Base-by-base conservation (phyloP, 1,284 basidiomycete genomes). In the Chalciporus sp. region DNA sequence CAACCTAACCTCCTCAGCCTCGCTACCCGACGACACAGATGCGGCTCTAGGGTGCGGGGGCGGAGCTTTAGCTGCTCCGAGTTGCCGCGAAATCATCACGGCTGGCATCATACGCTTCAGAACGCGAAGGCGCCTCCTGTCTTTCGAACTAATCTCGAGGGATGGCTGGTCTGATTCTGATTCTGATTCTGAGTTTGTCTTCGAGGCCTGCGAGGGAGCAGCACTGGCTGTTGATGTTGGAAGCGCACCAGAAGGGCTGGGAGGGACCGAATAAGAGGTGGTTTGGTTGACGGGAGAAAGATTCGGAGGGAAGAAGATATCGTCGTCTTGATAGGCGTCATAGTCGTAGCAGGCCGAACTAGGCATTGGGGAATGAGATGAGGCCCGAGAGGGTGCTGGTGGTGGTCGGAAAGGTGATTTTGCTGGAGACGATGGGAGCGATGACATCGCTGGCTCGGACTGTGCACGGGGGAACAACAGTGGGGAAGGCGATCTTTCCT, bases 101-200 rank as follows among this genome's bases (percentile, higher is more conserved):
- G 61, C 63, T 11, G 82, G 81, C 64, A 76, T 69, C 76, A 83
- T 75, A 37, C 67, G 74, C 23, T 52, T 63, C 35, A 83, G 65
- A 16, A 60, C 72, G 23, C 71, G 73, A 37, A 69, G 50, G 37
- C 61, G 62, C 58, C 69, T 74, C 47, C 58, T 66, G 39, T 72
- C 72, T 61, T 61, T 69, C 26, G 59, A 55, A 43, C 7, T 63
- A 54, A 73, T 56, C 54, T 57, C 46, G n/a, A 42, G 42, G 12
- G 58, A 53, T 2, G 50, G 17, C 9, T 52, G 47, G 33, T 56
- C 51, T 20, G 61, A 48, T 9, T 40, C 45, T 19, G 61, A 48
- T 9, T 40, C 45, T 19, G 49, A 58, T 16, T 55, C 64, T 3
- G 65, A 68, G 1, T 64, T 58, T 5, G 48, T 37, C n/a, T 35